Conservation (phyloP, 2,329 filamentous ascomycete species). For the Stachybotrys chartarum region DNA sequence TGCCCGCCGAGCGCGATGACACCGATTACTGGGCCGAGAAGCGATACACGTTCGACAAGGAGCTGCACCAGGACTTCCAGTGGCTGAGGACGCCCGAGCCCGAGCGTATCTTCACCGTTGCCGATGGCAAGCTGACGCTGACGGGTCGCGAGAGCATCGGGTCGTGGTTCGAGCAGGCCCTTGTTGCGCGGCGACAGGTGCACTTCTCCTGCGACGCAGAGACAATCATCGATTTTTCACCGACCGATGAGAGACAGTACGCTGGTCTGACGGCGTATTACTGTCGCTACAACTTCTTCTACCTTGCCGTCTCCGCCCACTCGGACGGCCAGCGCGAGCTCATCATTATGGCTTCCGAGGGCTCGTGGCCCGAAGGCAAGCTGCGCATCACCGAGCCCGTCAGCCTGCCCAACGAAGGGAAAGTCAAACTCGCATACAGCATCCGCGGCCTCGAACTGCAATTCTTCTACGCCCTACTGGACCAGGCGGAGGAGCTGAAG, state of each 20-base stretch:
- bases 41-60: conserved; percentile 37
- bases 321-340: conserved; percentile 50
- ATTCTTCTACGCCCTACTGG: conserved; percentile 48
- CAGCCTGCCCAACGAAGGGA: conserved; percentile 45
- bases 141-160: conserved; percentile 45
- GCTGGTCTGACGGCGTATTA: conserved; percentile 57
- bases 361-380: conserved; percentile 44
- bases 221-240: conserved; percentile 45
- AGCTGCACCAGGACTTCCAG: conserved; percentile 46
- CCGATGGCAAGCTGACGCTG: conserved; percentile 34
- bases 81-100: conserved; percentile 50
- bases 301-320: conserved; percentile 51
- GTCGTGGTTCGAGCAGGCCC: conserved; percentile 52
- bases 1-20: conserved; percentile 41
- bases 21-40: conserved; percentile 40
- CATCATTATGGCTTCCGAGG: conserved; percentile 48
- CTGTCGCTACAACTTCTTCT: conserved; percentile 59
- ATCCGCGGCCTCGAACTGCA: conserved; percentile 46
- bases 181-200: conserved; percentile 47
- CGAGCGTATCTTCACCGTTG: conserved; percentile 40
- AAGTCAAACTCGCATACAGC: conserved; percentile 42
- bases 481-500: conserved; percentile 26
- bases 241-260: conserved; percentile 52
- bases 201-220: conserved; percentile 57
- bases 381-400: conserved; percentile 37